phyloP scores from a whole-genome alignment of 2,329 filamentous ascomycete species.

The Anisogramma anomala region DNA sequence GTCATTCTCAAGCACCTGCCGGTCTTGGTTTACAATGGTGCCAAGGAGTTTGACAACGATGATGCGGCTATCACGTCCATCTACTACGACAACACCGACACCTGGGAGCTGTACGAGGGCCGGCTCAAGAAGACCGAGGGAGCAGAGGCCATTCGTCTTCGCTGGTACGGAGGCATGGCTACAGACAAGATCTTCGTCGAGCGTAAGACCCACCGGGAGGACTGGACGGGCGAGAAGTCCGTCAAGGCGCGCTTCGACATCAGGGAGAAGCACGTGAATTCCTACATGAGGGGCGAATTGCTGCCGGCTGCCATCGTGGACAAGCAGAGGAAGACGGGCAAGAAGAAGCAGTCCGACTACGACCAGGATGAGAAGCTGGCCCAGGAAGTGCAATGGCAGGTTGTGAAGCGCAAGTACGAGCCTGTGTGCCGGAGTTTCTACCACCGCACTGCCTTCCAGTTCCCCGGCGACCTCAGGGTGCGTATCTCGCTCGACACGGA shows the following conservation, averaged over 20 bases:
- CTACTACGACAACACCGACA: constrained; percentile 92
- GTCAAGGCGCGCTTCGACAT: constrained; percentile 92
- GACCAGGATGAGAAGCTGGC: constrained; percentile 83
- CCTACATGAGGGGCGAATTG: constrained; percentile 73
- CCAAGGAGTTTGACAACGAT: constrained; percentile 84
- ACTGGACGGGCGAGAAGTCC: constrained; percentile 98
- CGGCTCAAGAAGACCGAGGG: constrained; percentile 96
- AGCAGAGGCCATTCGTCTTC: constrained; percentile 86
- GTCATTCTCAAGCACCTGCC: constrained; percentile 96
- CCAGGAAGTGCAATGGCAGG: constrained; percentile 84
- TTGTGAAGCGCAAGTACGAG: constrained; percentile 73
- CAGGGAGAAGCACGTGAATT: constrained; percentile 96
- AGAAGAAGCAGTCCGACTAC: constrained; percentile 86
- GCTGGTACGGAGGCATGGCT: constrained; percentile 97
- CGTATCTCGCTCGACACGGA: constrained; percentile 96
- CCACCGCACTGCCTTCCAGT: constrained; percentile 93
- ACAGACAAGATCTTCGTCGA: constrained; percentile 93
- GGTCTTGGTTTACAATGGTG: constrained; percentile 92
- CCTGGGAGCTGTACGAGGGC: constrained; percentile 87
- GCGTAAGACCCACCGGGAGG: constrained; percentile 93
- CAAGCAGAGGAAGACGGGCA: constrained; percentile 88
- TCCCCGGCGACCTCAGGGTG: constrained; percentile 89
- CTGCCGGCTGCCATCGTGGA: constrained; percentile 86
- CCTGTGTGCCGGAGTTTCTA: constrained; percentile 95
- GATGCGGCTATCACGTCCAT: constrained; percentile 96